These are phyloP conservation scores for Durio zibethinus DNA, from an alignment of 345 rosid species.

Conservation along the genomic window DNA sequence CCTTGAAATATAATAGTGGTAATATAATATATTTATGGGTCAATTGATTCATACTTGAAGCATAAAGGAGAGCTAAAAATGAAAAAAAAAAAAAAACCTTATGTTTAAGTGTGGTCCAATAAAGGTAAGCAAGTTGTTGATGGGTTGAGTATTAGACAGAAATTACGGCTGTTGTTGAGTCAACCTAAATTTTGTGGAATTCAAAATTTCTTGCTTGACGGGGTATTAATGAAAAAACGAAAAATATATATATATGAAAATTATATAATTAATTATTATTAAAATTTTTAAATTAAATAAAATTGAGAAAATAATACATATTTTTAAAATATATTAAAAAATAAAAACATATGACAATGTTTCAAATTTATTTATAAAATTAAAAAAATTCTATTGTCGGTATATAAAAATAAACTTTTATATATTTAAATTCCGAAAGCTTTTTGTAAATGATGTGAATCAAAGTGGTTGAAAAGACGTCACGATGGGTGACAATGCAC, in stretches of 20 bases:
- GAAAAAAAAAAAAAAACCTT: background rate
- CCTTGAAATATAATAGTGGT: background rate
- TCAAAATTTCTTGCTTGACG: background rate
- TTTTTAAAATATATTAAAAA: no score
- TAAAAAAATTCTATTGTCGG: no score
- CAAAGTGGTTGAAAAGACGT: background rate
- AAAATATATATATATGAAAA: no score
- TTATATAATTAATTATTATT: no score
- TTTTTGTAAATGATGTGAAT: background rate
- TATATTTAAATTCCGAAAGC: background rate
- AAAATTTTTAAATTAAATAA: no score
- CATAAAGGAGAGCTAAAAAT: background rate
- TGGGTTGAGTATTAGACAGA: background rate
- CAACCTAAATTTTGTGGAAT: background rate
- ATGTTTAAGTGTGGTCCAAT: background rate
- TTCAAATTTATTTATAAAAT: no score
- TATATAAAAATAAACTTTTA: no score
- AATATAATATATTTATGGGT: background rate
- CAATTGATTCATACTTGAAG: background rate
- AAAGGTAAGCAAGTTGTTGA: background rate
- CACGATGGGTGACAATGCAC: background rate
- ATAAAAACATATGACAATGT: no score
- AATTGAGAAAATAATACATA: no score
- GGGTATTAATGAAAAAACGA: background rate
- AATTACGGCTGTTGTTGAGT: background rate